Percentiles rank a stretch among this genome's conserved stretches.
phyloP scores from a whole-genome alignment of 495 filamentous ascomycete genomes.

The Penicillium desertorum region DNA sequence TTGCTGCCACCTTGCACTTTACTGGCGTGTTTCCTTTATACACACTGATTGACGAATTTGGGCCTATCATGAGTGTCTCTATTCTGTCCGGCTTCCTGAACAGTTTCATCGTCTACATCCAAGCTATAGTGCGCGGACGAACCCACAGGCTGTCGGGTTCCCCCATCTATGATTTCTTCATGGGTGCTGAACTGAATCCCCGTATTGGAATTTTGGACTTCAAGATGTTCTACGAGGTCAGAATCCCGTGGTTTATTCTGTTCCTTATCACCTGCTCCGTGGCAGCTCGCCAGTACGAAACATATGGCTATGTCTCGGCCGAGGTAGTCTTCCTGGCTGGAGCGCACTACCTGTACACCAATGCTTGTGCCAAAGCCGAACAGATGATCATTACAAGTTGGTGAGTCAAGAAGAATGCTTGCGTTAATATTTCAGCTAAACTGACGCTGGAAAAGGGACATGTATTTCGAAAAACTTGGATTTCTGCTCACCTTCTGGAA shows the following conservation, averaged over 20 bases:
- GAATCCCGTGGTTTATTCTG: slow-evolving; percentile 92
- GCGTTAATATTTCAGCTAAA: not conserved
- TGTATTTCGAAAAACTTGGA: slow-evolving; percentile 98
- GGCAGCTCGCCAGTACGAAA: slow-evolving; percentile 80
- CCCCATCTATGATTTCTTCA: slow-evolving; percentile 95
- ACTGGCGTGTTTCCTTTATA: slow-evolving; percentile 78
- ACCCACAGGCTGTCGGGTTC: slow-evolving; percentile 88
- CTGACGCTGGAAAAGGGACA: slow-evolving; percentile 58
- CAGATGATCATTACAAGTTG: slow-evolving; percentile 89
- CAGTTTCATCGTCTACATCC: slow-evolving; percentile 74
- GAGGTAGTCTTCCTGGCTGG: slow-evolving; percentile 81
- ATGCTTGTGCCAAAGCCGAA: slow-evolving; percentile 92
- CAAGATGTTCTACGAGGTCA: slow-evolving; percentile 99
- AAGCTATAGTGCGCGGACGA: slow-evolving; percentile 70
- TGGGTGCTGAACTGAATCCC: slow-evolving; percentile 96
- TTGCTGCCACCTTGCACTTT: slow-evolving; percentile 65
- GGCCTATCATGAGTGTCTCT: slow-evolving; percentile 78
- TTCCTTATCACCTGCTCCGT: slow-evolving; percentile 72
- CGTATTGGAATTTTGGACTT: slow-evolving; percentile 86
- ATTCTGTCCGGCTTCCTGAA: slow-evolving; percentile 83
- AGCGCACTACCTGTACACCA: slow-evolving; percentile 90
- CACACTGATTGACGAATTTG: slow-evolving; percentile 86
- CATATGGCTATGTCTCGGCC: slow-evolving; percentile 81
- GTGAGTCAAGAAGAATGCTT: not conserved
- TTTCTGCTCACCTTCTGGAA: slow-evolving; percentile 99